A percentile compares a stretch with the other conserved stretches of the same genome.
These are phyloP conservation scores for Viridothelium virens DNA, from an alignment of 495 filamentous ascomycete genomes.

Conservation along the genomic window DNA sequence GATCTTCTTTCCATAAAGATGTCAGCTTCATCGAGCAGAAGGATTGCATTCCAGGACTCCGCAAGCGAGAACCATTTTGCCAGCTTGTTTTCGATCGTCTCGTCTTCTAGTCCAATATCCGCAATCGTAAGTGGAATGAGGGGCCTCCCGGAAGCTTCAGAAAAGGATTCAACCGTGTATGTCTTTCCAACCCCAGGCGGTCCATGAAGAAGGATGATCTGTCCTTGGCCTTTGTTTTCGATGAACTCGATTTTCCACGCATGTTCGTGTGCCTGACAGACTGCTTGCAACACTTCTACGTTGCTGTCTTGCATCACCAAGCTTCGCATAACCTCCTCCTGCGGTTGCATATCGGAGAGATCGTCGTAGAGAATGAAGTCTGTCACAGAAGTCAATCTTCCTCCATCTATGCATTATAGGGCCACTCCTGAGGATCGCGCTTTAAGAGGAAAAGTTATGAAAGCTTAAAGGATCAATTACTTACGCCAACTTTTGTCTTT, in stretches of 20 bases:
- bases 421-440: background rate
- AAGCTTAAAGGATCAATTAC: background rate
- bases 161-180: background rate
- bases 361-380: background rate
- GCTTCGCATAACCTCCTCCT: background rate
- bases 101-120: conserved; percentile 3
- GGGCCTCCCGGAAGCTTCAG: background rate
- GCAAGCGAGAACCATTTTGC: conserved; percentile 7
- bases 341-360: background rate
- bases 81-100: background rate
- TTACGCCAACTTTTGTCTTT: conserved; percentile 3
- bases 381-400: background rate
- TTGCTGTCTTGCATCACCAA: background rate
- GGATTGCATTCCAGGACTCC: conserved; percentile 9
- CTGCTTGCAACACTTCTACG: background rate
- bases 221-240: background rate
- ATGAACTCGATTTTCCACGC: conserved; percentile 5
- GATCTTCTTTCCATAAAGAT: conserved; percentile 15
- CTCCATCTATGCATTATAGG: background rate
- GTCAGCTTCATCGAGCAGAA: conserved; percentile 20
- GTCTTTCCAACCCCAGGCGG: conserved; percentile 2
- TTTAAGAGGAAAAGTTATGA: too few species aligned
- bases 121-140: background rate
- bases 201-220: conserved; percentile 5
- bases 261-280: background rate